Base-by-base conservation (phyloP, 768 basidiomycete species). In the Lanmaoa pseudosensibilis region DNA sequence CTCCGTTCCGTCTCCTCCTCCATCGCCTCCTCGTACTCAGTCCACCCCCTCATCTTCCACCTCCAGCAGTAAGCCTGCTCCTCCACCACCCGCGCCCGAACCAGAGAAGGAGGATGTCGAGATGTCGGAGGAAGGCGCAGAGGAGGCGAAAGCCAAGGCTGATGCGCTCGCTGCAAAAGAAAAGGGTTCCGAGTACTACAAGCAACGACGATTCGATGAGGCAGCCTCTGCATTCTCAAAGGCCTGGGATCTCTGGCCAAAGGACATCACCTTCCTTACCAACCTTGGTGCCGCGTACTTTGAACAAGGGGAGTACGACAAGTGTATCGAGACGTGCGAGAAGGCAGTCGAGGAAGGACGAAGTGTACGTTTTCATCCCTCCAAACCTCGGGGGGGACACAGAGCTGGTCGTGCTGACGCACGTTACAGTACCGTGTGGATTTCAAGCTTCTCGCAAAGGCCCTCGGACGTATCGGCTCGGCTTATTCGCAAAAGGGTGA, bases 261-360 rank as follows among this genome's bases (percentile, higher is more conserved):
- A 96, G 75, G 94, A 99, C 70, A 79, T 98, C 58, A 90, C 93
- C 12, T 98, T 87, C 82, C 77, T 98, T 55, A 94, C 94, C 47
- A 99, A 99, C 73, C 73, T 95, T 43, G 47, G 68, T 88, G 97
- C 97, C 54, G 94, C 86, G 9, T 90, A 95, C 74, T 94, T 94
- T 65, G 97, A 99, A 75, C 82, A 96, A 71, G 92, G 88, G 11
- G 87, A 98, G 36, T 98, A 87, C 65, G 89, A 93, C 74, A 88
- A 91, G 70, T 84, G 85, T 54, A 95, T 99, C 65, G 89, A 94
- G 71, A 84, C 85, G 0, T 95, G 93, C 71, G 87, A 97, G 67
- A 95, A 93, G 74, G 96, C 97, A n/a, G 89, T 93, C 43, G 97
- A 98, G 13, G 92, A 98, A 69, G 97, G 94, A 33, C 88, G 95